Conservation (phyloP, 768 basidiomycete species). For the Leccinum broughii region DNA sequence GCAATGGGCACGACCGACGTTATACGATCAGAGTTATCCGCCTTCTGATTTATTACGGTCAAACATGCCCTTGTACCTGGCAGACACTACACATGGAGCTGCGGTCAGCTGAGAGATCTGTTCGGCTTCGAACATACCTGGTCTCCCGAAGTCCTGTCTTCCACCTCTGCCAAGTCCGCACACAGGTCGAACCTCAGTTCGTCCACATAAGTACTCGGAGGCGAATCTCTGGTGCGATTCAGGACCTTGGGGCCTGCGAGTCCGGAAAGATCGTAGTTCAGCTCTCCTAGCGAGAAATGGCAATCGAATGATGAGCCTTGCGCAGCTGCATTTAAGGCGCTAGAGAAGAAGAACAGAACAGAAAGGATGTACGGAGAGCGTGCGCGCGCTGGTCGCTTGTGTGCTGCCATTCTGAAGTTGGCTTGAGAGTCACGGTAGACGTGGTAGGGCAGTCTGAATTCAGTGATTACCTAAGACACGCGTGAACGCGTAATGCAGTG, state of each 20-base stretch:
- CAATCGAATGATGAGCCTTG: slow-evolving; percentile 57
- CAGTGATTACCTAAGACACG: slow-evolving; percentile 32
- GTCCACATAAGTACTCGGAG: slow-evolving; percentile 65
- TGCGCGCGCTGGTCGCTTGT: slow-evolving; percentile 8
- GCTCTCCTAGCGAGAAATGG: slow-evolving; percentile 38
- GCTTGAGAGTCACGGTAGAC: no score
- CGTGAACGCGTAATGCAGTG: slow-evolving; percentile 28
- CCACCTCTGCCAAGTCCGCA: slow-evolving; percentile 48
- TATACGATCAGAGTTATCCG: slow-evolving; percentile 55
- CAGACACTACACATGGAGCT: slow-evolving; percentile 52
- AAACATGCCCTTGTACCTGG: slow-evolving; percentile 73
- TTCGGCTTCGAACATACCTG: slow-evolving; percentile 52
- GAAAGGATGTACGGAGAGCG: slow-evolving; percentile 12
- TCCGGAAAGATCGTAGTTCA: slow-evolving; percentile 59
- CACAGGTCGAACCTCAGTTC: slow-evolving; percentile 69
- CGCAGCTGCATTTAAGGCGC: slow-evolving; percentile 29
- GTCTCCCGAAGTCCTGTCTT: slow-evolving; percentile 53
- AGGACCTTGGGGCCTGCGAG: slow-evolving; percentile 54
- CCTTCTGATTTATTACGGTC: slow-evolving; percentile 63
- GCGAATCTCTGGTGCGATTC: slow-evolving; percentile 52
- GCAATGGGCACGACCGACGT: slow-evolving; percentile 78
- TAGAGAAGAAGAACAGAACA: slow-evolving; percentile 21
- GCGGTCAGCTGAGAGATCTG: slow-evolving; percentile 5
- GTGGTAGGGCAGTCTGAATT: slow-evolving; percentile 11
- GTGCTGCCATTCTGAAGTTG: slow-evolving; percentile 28